A percentile compares a stretch with the other conserved stretches of the same genome.
phyloP scores from a whole-genome alignment of 768 basidiomycete genomes.

The Sporobolomyces roseus region DNA sequence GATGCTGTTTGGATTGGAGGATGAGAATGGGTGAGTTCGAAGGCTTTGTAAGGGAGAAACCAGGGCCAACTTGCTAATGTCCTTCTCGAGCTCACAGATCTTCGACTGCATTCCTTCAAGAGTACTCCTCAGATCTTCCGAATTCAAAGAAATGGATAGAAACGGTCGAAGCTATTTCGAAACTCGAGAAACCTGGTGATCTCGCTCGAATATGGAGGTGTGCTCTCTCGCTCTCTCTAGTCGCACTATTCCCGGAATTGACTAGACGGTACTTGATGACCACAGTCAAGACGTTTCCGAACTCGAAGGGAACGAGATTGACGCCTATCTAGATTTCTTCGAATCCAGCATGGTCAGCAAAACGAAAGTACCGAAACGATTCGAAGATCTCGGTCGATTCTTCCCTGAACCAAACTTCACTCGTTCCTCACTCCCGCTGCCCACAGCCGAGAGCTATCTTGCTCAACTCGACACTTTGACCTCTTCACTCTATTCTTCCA shows the following conservation, averaged over 20 bases:
- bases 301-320: constrained; percentile 11
- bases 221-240: neutral
- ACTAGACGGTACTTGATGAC: too few relatives aligned
- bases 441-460: neutral
- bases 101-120: neutral
- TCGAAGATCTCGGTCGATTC: constrained; percentile 18
- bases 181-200: constrained; percentile 10
- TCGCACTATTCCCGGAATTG: too few relatives aligned
- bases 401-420: constrained; percentile 15
- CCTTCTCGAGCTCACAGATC: too few relatives aligned
- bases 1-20: constrained; percentile 16
- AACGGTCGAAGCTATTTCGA: neutral
- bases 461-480: neutral
- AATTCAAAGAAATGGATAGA: neutral
- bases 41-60: neutral
- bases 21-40: neutral
- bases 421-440: neutral
- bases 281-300: neutral
- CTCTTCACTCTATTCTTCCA: neutral
- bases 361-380: constrained; percentile 3
- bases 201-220: constrained; percentile 19
- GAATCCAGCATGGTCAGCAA: constrained; percentile 22
- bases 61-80: too few relatives aligned
- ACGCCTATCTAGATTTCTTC: constrained; percentile 37
- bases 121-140: neutral